phyloP scores from a whole-genome alignment of 805 yeast genomes.

The Cephaloascus albidus region DNA sequence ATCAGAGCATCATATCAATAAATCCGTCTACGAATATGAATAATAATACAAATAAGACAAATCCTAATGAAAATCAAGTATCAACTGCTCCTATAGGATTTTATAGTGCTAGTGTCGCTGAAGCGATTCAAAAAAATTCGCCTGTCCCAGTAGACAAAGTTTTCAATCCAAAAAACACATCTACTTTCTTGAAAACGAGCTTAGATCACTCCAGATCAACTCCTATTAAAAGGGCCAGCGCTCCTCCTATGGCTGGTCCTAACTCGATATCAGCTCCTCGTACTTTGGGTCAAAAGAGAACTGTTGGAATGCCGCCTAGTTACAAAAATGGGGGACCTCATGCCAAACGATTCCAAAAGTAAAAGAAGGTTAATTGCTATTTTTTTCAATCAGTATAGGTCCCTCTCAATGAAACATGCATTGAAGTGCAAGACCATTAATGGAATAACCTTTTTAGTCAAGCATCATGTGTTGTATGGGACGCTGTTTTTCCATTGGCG shows the following conservation, averaged over 20 bases:
- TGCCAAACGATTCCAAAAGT: neutral
- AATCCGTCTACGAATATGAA: neutral
- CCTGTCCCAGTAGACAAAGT: constrained; percentile 25
- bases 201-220: constrained; percentile 62
- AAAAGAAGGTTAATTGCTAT: too few relatives aligned
- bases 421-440: too few relatives aligned
- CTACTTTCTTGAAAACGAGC: constrained; percentile 40
- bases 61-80: constrained; percentile 1
- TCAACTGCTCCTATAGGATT: constrained; percentile 1
- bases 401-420: too few relatives aligned
- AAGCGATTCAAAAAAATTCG: constrained; percentile 34
- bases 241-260: neutral
- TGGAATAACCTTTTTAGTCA: too few relatives aligned
- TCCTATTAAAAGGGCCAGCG: constrained; percentile 41
- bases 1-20: neutral
- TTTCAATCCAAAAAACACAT: constrained; percentile 48
- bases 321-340: neutral
- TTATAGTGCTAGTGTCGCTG: neutral
- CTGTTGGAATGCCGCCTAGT: neutral
- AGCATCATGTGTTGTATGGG: too few relatives aligned
- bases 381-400: too few relatives aligned
- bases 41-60: constrained; percentile 2
- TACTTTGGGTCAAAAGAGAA: neutral
- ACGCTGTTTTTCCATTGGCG: too few relatives aligned
- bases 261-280: neutral